These are phyloP conservation scores for Fusarium phyllophilum DNA, from an alignment of 2,329 filamentous ascomycete species.

Conservation along the genomic window DNA sequence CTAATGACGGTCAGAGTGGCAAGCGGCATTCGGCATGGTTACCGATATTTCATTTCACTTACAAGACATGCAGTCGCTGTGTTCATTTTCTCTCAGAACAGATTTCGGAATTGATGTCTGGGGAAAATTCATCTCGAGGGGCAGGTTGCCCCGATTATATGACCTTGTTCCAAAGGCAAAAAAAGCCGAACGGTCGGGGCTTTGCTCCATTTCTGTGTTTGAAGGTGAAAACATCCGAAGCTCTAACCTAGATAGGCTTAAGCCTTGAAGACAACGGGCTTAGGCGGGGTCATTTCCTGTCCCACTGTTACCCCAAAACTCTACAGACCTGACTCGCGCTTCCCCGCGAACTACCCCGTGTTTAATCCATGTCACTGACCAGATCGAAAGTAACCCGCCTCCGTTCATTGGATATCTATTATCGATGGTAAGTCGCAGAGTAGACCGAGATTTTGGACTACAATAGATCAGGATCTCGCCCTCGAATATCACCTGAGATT, in stretches of 20 bases:
- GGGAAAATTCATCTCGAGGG: background rate
- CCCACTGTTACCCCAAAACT: background rate
- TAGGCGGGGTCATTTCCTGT: background rate
- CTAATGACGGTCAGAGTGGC: background rate
- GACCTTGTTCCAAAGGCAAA: background rate
- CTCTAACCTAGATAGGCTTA: background rate
- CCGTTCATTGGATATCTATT: background rate
- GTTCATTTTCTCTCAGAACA: background rate
- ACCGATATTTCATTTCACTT: background rate
- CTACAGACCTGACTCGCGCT: background rate
- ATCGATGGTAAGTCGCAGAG: background rate
- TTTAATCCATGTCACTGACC: background rate
- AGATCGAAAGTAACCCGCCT: background rate
- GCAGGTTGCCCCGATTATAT: constrained; percentile 18
- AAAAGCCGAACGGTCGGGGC: background rate
- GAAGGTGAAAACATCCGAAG: background rate
- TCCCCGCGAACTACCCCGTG: background rate
- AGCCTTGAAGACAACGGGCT: fast-evolving
- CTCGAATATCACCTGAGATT: background rate
- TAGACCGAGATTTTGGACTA: background rate
- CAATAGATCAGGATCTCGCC: background rate
- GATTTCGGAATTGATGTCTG: too few species aligned
- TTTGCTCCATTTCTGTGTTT: background rate
- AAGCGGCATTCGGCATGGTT: background rate
- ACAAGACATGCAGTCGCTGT: constrained; percentile 1